Conservation (phyloP, 768 basidiomycete species). For the Collybia sordida region DNA sequence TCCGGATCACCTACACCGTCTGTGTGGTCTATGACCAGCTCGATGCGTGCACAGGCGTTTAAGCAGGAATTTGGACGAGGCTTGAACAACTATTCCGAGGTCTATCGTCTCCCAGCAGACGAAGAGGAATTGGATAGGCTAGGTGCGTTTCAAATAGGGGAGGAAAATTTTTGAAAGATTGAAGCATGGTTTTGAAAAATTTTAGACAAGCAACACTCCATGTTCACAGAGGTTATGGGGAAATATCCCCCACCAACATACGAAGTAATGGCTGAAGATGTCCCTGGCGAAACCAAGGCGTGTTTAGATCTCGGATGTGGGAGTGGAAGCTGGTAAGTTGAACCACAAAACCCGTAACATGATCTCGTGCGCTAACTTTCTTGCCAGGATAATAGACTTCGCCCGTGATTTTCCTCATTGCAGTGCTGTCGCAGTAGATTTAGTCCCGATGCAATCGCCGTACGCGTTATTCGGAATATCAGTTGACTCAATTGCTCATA, state of each 20-base stretch:
- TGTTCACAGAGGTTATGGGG: constrained; percentile 66
- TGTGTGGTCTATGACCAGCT: constrained; percentile 66
- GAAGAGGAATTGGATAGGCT: constrained; percentile 73
- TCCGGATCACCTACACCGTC: constrained; percentile 69
- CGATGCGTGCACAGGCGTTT: constrained; percentile 57
- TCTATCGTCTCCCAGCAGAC: constrained; percentile 78
- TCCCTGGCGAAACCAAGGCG: constrained; percentile 56
- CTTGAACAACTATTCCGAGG: constrained; percentile 76
- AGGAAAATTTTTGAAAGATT: background rate
- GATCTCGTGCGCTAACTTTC: constrained; percentile 1
- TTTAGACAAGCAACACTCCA: constrained; percentile 66
- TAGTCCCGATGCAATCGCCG: constrained; percentile 77
- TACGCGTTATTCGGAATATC: constrained; percentile 32
- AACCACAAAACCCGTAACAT: constrained; percentile 1
- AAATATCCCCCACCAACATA: constrained; percentile 61
- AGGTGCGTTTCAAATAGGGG: constrained; percentile 36
- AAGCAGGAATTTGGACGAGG: constrained; percentile 67
- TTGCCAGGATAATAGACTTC: constrained; percentile 68
- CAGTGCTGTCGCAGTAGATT: constrained; percentile 71
- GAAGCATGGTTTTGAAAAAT: constrained; percentile 8
- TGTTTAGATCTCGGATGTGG: constrained; percentile 80
- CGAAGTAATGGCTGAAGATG: constrained; percentile 60
- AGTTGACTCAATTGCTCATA: constrained; percentile 14
- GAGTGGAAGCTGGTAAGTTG: constrained; percentile 68
- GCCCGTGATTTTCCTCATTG: constrained; percentile 72